These are phyloP conservation scores for Lenwebbia sp. DNA, from an alignment of 345 rosid genomes.

Conservation along the genomic window DNA sequence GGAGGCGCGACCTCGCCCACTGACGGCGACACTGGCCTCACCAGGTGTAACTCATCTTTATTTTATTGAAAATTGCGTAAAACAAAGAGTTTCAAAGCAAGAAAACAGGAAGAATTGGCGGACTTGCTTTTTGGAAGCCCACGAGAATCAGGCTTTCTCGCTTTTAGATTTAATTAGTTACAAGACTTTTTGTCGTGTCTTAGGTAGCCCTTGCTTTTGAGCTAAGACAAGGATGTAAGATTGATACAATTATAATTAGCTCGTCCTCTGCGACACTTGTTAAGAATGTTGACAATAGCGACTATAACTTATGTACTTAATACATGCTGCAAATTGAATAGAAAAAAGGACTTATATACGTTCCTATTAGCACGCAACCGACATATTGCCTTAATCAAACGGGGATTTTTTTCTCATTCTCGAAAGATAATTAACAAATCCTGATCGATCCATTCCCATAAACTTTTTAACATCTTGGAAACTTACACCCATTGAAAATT, in stretches of 20 bases:
- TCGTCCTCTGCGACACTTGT: background rate
- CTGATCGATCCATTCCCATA: background rate
- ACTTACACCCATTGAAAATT: background rate
- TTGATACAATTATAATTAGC: too few relatives aligned
- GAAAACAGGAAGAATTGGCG: conserved; percentile 6
- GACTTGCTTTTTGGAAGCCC: conserved; percentile 7
- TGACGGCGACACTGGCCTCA: too few relatives aligned
- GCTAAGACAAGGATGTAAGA: background rate
- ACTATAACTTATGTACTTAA: background rate
- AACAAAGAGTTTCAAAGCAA: background rate
- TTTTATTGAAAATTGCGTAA: background rate
- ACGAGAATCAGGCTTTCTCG: background rate
- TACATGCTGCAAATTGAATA: background rate
- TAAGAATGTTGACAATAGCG: background rate
- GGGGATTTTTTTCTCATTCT: background rate
- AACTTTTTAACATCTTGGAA: too few relatives aligned
- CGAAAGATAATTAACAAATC: background rate
- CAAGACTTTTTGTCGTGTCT: background rate
- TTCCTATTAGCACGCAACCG: background rate
- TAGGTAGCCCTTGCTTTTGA: too few relatives aligned
- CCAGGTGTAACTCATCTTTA: too few relatives aligned
- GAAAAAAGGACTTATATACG: background rate
- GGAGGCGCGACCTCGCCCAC: too few relatives aligned
- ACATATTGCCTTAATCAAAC: background rate
- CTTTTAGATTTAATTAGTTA: background rate